phyloP scores from a whole-genome alignment of 495 filamentous ascomycete genomes.

The Penicillium paxilli region DNA sequence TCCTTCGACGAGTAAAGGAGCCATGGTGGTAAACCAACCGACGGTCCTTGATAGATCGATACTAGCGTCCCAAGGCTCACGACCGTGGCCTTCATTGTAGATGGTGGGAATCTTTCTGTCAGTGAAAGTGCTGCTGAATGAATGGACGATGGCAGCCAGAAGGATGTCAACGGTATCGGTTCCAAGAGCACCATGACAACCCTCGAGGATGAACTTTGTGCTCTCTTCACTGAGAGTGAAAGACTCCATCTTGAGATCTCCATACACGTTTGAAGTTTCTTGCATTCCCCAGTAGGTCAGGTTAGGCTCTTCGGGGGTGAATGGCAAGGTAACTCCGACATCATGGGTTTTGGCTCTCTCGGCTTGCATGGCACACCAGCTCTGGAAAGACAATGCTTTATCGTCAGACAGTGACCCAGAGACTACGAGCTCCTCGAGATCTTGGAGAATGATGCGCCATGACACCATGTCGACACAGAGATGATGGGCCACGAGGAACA shows the following conservation, averaged over 20 bases:
- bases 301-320: constrained; percentile 30
- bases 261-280: constrained; percentile 43
- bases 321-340: constrained; percentile 28
- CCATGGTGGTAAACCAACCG: constrained; percentile 64
- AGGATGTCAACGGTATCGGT: constrained; percentile 57
- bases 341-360: constrained; percentile 34
- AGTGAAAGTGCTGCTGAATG: constrained; percentile 46
- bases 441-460: constrained; percentile 66
- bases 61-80: constrained; percentile 48
- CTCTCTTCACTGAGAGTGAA: constrained; percentile 46
- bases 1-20: constrained; percentile 38
- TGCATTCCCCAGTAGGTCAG: constrained; percentile 56
- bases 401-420: constrained; percentile 36
- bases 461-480: constrained; percentile 70
- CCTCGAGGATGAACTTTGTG: constrained; percentile 42
- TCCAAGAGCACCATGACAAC: constrained; percentile 44
- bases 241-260: constrained; percentile 41
- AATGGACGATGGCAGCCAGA: constrained; percentile 48
- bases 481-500: constrained; percentile 67
- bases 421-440: constrained; percentile 62
- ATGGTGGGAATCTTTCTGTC: constrained; percentile 58
- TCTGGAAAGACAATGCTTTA: constrained; percentile 59
- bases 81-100: constrained; percentile 57
- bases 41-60: constrained; percentile 58
- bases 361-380: constrained; percentile 55